Conservation (phyloP, 2,329 filamentous ascomycete genomes). For the Colletotrichum neosansevieriae region DNA sequence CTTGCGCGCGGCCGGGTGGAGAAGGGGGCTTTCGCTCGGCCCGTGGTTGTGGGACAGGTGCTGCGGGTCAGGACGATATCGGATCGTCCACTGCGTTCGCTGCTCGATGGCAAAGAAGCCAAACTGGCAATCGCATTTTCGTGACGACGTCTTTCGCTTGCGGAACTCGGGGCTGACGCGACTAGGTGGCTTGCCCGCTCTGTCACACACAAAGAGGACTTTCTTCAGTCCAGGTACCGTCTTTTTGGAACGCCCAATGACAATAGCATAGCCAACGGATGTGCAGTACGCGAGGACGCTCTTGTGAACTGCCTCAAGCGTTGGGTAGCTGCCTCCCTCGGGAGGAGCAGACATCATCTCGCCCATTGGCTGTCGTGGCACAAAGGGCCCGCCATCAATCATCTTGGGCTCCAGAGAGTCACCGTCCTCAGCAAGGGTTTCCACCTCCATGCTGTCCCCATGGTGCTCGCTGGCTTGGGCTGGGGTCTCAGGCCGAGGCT, state of each 20-base stretch:
- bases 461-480: conserved; percentile 53
- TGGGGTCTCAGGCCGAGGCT: conserved; percentile 48
- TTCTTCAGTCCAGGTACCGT: conserved; percentile 76
- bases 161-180: conserved; percentile 73
- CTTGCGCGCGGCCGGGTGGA: conserved; percentile 74
- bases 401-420: conserved; percentile 63
- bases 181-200: conserved; percentile 72
- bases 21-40: conserved; percentile 74
- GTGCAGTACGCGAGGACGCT: conserved; percentile 74
- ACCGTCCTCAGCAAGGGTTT: conserved; percentile 59
- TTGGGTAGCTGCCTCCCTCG: conserved; percentile 73
- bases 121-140: conserved; percentile 76
- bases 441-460: conserved; percentile 66
- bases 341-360: conserved; percentile 72
- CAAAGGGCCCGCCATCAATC: conserved; percentile 62
- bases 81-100: conserved; percentile 74
- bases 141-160: conserved; percentile 75
- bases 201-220: conserved; percentile 75
- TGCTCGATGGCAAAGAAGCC: conserved; percentile 79
- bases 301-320: conserved; percentile 73
- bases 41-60: conserved; percentile 74
- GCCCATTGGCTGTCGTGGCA: conserved; percentile 67
- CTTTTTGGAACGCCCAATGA: conserved; percentile 77
- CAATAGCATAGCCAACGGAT: conserved; percentile 75
- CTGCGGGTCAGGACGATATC: conserved; percentile 69